Percentiles rank a stretch among this genome's conserved stretches.
These are phyloP conservation scores for Acanthamoeba royreba DNA, from an alignment of 208 protist genomes.

Conservation along the genomic window DNA sequence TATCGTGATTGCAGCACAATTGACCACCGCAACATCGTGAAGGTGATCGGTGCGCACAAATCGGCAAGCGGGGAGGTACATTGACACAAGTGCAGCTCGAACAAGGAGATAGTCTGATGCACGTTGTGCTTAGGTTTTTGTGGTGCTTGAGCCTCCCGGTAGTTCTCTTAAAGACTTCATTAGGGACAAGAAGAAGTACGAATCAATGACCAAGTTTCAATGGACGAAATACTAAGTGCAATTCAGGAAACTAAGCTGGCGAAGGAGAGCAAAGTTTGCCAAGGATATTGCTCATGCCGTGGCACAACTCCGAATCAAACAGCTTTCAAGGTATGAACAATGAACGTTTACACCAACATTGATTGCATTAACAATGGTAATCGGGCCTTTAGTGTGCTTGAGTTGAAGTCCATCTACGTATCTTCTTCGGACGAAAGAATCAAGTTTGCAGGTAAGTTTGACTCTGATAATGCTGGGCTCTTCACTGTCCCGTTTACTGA, in stretches of 20 bases:
- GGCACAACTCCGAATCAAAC: background rate
- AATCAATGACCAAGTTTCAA: background rate
- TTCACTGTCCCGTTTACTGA: too few species aligned
- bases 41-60: background rate
- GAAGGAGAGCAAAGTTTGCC: background rate
- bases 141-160: background rate
- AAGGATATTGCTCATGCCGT: background rate
- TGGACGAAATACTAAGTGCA: background rate
- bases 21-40: background rate
- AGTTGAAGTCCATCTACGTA: background rate
- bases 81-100: too few species aligned
- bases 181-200: background rate
- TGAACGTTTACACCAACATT: background rate
- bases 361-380: background rate
- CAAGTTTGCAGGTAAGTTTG: background rate
- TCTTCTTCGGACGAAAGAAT: background rate
- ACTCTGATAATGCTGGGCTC: too few species aligned
- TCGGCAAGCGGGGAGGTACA: too few species aligned
- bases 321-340: background rate
- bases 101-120: background rate
- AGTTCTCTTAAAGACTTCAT: background rate
- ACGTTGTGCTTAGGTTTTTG: background rate
- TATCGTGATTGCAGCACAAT: background rate
- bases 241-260: background rate
- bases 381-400: background rate